Evolutionary conservation across 345 rosid species (phyloP), one percentile per base, ranked within the genome.

Genomic region (Euclidium syriacum): DNA sequence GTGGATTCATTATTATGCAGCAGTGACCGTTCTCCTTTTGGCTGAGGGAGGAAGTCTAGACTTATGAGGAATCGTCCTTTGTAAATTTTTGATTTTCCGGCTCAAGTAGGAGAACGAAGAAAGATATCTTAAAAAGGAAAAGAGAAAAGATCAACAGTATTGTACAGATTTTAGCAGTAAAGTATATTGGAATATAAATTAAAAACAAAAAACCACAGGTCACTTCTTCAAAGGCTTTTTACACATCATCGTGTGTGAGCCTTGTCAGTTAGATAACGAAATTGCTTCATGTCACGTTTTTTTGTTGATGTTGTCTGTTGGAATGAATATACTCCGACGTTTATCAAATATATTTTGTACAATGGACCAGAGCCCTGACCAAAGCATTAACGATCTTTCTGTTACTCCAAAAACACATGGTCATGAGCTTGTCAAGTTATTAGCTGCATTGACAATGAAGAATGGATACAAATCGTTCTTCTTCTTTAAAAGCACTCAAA

Each of bases 111-210:
- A 42, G 33, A 33, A 32, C 16, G 27, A 16, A 15, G 17, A 14
- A 36, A 19, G 34, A 20, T n/a, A 27, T 9, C 29, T 27, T 15
- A 43, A 49, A 49, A 35, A 30, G 24, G 36, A 8, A 36, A n/a
- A 25, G 15, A 56, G 40, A 35, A 17, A 49, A 44, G 35, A 58
- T 50, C 46, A 32, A 27, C 56, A 27, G 10, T 61, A 44, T 61
- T 70, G 74, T 70, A 70, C 56, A 62, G 36, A 70, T 42, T 62
- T 61, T 68, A 62, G n/a, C n/a, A n/a, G n/a, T n/a, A n/a, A n/a
- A n/a, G 74, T 70, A 53, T 70, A 70, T 43, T 46, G 68, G 6
- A 69, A 44, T 34, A 25, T 49, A 58, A 50, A 12, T 49, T 41
- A 17, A 50, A 51, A 68, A 35, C 19, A 32, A 17, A 50, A 51